phyloP scores from a whole-genome alignment of 257 asterid species.

The Jasminum sambac region DNA sequence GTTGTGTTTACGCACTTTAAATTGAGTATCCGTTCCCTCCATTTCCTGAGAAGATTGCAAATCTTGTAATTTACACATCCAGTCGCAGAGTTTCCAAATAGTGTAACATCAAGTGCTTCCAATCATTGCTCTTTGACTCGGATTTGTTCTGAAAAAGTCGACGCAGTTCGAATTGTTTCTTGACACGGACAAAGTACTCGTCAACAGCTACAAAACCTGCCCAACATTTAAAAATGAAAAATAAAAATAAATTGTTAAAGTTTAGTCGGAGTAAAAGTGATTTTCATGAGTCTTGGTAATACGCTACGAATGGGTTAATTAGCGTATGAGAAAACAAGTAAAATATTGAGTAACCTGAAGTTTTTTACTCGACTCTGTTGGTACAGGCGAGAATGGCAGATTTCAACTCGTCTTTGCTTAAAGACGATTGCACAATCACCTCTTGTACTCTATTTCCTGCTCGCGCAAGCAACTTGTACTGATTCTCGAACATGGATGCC shows the following conservation, averaged over 20 bases:
- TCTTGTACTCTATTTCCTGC: conserved; percentile 88
- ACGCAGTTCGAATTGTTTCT: no score
- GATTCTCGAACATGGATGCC: conserved; percentile 82
- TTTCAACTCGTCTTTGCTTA: conserved; percentile 79
- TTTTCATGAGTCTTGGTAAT: not conserved
- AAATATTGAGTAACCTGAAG: conserved; percentile 3
- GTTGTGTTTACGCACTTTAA: no score
- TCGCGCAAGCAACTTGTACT: conserved; percentile 94
- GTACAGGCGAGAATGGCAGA: conserved; percentile 77
- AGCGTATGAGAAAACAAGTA: not conserved
- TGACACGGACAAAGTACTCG: not conserved
- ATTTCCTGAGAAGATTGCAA: no score
- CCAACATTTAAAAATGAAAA: not conserved
- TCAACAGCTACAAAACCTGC: not conserved
- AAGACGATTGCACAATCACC: conserved; percentile 74
- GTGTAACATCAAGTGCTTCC: no score
- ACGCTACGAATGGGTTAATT: not conserved
- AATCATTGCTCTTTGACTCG: no score
- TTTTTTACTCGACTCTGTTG: conserved; percentile 61
- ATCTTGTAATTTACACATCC: no score
- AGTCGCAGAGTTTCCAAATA: no score
- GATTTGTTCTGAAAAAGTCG: no score
- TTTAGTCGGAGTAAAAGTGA: not conserved
- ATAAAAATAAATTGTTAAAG: not conserved
- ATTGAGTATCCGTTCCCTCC: no score